Percentiles rank a stretch among this genome's conserved stretches.
Conservation (phyloP, 2,329 filamentous ascomycete species). For the Furcasterigmium furcatum region DNA sequence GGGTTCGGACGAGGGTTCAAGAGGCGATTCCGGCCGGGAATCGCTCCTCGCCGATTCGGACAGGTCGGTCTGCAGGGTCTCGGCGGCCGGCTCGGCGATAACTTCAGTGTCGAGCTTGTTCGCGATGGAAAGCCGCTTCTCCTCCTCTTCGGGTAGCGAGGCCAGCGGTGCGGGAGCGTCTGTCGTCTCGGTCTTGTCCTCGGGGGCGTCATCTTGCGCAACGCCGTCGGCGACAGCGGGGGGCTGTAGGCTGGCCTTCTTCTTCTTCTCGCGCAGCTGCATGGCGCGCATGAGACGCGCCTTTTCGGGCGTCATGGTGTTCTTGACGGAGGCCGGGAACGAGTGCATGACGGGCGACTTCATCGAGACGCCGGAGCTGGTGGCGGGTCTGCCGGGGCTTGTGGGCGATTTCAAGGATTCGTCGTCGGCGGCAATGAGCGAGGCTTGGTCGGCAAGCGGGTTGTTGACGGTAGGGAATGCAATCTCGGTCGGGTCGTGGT, state of each 20-base stretch:
- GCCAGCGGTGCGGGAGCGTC: conserved; percentile 6
- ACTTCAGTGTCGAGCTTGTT: conserved; percentile 54
- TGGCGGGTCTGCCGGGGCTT: conserved; percentile 34
- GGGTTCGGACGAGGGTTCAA: conserved; percentile 49
- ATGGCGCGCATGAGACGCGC: conserved; percentile 90
- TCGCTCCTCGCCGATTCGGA: conserved; percentile 48
- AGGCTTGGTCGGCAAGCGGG: conserved; percentile 28
- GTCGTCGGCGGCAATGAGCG: conserved; percentile 13
- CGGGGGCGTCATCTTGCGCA: conserved; percentile 11
- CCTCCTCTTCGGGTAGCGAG: conserved; percentile 20
- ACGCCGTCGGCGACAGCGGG: conserved; percentile 18
- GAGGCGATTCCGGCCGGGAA: conserved; percentile 56
- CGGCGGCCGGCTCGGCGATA: conserved; percentile 42
- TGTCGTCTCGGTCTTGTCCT: conserved; percentile 10
- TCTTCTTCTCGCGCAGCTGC: conserved; percentile 83
- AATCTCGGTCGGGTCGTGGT: conserved; percentile 28
- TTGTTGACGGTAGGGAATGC: conserved; percentile 24
- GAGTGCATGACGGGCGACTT: conserved; percentile 33
- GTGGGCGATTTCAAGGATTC: conserved; percentile 26
- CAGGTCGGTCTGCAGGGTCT: conserved; percentile 39
- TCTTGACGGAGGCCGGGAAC: conserved; percentile 39
- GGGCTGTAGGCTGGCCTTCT: conserved; percentile 33
- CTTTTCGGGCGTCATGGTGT: conserved; percentile 80
- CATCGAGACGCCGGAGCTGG: conserved; percentile 41
- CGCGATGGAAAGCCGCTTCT: conserved; percentile 32